Evolutionary conservation across 2,329 filamentous ascomycete species (phyloP), one percentile per base, ranked within the genome.

Genomic region (Cordyceps farinosa): DNA sequence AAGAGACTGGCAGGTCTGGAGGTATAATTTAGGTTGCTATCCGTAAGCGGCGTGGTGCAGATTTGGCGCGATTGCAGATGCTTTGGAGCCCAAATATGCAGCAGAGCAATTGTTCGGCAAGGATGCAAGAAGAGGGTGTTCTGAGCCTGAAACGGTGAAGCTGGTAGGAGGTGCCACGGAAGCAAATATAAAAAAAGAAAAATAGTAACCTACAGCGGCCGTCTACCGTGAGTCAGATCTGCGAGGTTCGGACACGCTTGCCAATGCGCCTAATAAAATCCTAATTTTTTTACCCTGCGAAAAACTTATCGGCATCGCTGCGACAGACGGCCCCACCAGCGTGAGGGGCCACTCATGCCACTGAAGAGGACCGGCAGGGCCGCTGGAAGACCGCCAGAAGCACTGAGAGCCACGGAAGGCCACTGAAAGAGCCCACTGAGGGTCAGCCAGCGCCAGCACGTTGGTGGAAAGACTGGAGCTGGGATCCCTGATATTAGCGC

Each of bases 221-320:
- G 34, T 54, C 40, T 54, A 48, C 47, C 59, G 51, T 61, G 59
- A 61, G 59, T 61, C 59, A 61, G 59, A 61, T 61, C 59, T 61
- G 59, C 59, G 59, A 61, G 42, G 2, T 54, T 61, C 59, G 59
- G 59, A 44, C 30, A 27, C 13, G 15, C 34, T 22, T 36, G 27
- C 29, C 17, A 22, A 47, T 29, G 36, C 29, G 38, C 17, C 38
- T 45, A 61, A 32, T 56, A 45, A 56, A 34, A 42, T 40, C 13
- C 13, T 54, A 42, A 36, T 40, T 36, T 53, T 40, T 52, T 60
- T 52, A 45, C 27, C 9, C 22, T 13, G 22, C 13, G 13, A 29
- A 29, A 47, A 48, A 53, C 10, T 45, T 47, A 36, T 52, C 36
- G 10, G 29, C 10, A 13, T 45, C 30, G 17, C 59, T 47, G 32